Evolutionary conservation across 176 grass and related monocot species (phyloP).

Genomic region (Hsuehochloa calcarea): DNA sequence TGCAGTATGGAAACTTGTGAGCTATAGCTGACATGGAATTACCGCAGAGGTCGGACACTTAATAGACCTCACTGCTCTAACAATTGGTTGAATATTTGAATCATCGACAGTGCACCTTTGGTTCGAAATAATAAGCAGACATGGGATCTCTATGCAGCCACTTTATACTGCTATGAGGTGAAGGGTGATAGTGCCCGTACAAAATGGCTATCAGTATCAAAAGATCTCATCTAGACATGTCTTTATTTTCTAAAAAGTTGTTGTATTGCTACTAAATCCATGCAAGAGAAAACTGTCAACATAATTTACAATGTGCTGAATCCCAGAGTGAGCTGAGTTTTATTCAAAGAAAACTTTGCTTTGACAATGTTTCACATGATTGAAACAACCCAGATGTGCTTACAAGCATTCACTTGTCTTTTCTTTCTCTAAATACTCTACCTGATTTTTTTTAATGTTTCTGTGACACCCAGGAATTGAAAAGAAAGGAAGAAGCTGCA

Average conservation of each 20-base stretch:
- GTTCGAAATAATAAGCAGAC: slow-evolving; percentile 22
- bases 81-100: background rate
- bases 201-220: background rate
- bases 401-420: background rate
- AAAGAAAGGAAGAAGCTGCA: slow-evolving; percentile 93
- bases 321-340: background rate
- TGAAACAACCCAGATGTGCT: slow-evolving; percentile 2
- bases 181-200: background rate
- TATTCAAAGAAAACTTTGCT: background rate
- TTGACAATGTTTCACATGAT: background rate
- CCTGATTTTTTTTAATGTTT: slow-evolving; percentile 32
- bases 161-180: slow-evolving; percentile 6
- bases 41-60: background rate
- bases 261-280: background rate
- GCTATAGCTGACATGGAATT: background rate
- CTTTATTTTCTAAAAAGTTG: background rate
- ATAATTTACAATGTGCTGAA: slow-evolving; percentile 14
- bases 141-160: background rate
- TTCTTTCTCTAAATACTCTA: background rate
- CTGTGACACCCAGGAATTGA: slow-evolving; percentile 62
- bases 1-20: background rate
- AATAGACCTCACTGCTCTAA: background rate
- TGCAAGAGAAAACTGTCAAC: background rate
- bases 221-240: background rate
- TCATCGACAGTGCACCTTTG: background rate